phyloP scores from a whole-genome alignment of 768 basidiomycete species.

The Phlebiopsis gigantea region DNA sequence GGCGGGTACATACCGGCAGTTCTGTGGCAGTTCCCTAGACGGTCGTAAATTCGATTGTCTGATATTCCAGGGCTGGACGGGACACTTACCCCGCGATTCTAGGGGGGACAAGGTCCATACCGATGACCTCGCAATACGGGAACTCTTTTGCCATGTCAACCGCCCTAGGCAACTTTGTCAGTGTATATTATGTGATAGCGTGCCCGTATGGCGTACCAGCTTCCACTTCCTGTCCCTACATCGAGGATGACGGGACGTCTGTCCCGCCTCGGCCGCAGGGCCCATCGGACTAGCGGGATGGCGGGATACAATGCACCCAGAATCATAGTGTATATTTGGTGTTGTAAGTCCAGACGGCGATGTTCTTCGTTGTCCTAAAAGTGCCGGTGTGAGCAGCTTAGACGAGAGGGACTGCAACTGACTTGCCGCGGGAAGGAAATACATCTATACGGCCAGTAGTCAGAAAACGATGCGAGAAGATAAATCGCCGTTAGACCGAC shows the following conservation, averaged over 20 bases:
- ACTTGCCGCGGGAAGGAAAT: conserved; percentile 26
- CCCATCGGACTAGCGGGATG: conserved; percentile 22
- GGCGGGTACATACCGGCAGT: conserved; percentile 25
- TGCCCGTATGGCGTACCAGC: conserved; percentile 20
- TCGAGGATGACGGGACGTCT: conserved; percentile 24
- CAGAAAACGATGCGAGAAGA: not conserved
- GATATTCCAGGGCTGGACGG: not conserved
- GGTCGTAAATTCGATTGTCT: not conserved
- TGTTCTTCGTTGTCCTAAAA: conserved; percentile 28
- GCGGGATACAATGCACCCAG: conserved; percentile 25
- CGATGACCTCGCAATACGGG: conserved; percentile 29
- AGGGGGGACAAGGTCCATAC: conserved; percentile 29
- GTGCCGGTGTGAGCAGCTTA: not conserved
- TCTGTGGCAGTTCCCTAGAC: conserved; percentile 22
- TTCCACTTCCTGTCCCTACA: conserved; percentile 30
- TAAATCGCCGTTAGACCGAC: conserved; percentile 13
- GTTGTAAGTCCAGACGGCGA: conserved; percentile 27
- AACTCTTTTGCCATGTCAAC: conserved; percentile 29
- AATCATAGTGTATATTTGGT: conserved; percentile 23
- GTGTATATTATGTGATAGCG: not conserved
- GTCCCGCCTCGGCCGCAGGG: conserved; percentile 23
- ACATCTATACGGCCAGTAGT: conserved; percentile 18
- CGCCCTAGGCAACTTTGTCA: conserved; percentile 19
- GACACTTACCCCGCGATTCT: conserved; percentile 18
- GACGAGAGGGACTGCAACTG: not conserved